Evolutionary conservation across 805 yeast genomes (phyloP).

Genomic region (Candida succiphila): DNA sequence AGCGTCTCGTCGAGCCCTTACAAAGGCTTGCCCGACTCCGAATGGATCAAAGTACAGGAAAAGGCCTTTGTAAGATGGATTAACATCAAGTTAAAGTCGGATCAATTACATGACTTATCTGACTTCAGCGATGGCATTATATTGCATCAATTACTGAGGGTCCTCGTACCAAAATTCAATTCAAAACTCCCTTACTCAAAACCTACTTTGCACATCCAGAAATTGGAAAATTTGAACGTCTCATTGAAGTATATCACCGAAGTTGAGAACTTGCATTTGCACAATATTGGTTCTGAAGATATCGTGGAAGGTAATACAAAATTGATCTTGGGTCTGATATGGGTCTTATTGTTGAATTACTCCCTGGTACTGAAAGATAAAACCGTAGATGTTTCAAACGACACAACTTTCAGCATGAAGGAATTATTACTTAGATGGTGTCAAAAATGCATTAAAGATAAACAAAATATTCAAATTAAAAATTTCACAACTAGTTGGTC

Average conservation of each 20-base stretch:
- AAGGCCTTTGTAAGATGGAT: constrained; percentile 43
- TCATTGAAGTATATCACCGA: constrained; percentile 30
- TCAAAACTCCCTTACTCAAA: constrained; percentile 18
- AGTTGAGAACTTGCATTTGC: constrained; percentile 26
- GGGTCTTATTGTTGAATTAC: constrained; percentile 36
- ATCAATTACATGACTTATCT: constrained; percentile 15
- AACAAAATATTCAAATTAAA: constrained; percentile 23
- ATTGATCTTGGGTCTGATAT: constrained; percentile 35
- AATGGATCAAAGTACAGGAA: constrained; percentile 35
- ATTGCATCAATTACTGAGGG: constrained; percentile 26
- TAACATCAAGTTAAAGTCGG: constrained; percentile 24
- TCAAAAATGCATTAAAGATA: constrained; percentile 30
- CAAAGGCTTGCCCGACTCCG: too few species aligned
- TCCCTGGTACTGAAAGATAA: constrained; percentile 14
- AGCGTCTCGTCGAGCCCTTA: too few species aligned
- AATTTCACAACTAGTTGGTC: constrained; percentile 53
- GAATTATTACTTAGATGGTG: constrained; percentile 45
- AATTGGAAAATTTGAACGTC: constrained; percentile 35
- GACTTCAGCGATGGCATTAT: constrained; percentile 33
- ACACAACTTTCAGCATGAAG: constrained; percentile 14
- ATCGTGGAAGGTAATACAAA: constrained; percentile 38
- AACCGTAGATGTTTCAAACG: constrained; percentile 1
- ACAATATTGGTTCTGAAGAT: constrained; percentile 39
- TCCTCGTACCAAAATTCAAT: constrained; percentile 16
- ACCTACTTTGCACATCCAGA: constrained; percentile 34